phyloP scores from a whole-genome alignment of 2,329 filamentous ascomycete species.

The Exserohilum rostratum region DNA sequence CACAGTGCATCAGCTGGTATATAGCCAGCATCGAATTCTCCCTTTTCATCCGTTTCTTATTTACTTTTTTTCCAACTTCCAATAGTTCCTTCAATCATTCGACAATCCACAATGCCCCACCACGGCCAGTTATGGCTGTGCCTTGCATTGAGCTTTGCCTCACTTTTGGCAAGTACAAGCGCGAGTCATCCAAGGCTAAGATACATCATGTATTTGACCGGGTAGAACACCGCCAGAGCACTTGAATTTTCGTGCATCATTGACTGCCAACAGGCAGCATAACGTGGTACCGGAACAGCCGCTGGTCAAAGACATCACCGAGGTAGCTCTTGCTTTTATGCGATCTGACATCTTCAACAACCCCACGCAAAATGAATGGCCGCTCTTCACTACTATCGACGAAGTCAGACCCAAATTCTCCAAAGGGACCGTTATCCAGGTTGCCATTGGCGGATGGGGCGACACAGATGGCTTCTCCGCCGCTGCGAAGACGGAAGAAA shows the following conservation, averaged over 20 bases:
- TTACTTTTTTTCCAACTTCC: not conserved
- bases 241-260: not conserved
- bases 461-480: conserved; percentile 67
- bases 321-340: conserved; percentile 43
- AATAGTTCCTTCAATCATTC: not conserved
- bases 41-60: not conserved
- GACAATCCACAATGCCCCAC: not conserved
- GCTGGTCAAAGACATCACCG: conserved; percentile 29
- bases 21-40: no score
- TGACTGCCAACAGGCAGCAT: conserved; percentile 30
- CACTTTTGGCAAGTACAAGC: not conserved
- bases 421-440: conserved; percentile 46
- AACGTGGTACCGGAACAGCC: conserved; percentile 28
- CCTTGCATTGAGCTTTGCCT: not conserved
- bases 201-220: conserved; percentile 9
- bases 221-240: not conserved
- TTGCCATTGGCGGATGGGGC: conserved; percentile 78
- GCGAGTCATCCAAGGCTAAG: not conserved
- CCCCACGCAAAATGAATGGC: conserved; percentile 24
- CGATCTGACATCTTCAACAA: conserved; percentile 36
- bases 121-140: not conserved
- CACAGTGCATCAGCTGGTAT: no score
- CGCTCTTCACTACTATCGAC: conserved; percentile 35
- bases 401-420: conserved; percentile 53
- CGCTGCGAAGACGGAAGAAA: conserved; percentile 61